These are phyloP conservation scores for Sporisorium graminicola DNA, from an alignment of 1,284 basidiomycete genomes.

Conservation along the genomic window DNA sequence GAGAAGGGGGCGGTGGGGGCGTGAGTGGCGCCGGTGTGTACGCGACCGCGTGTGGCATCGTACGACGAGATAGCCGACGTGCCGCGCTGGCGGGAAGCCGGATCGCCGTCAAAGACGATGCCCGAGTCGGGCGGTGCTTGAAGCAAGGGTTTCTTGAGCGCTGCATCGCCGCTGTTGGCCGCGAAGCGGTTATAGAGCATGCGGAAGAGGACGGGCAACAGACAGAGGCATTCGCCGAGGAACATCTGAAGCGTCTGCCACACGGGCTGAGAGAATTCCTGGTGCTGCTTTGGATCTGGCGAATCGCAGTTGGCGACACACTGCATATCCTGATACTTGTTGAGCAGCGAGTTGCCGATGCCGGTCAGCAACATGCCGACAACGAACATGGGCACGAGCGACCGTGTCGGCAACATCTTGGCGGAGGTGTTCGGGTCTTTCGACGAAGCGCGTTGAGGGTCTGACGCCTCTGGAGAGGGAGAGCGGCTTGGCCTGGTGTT, in stretches of 20 bases:
- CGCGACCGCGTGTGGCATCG: conserved; percentile 41
- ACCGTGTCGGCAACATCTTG: conserved; percentile 40
- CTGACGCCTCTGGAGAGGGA: conserved; percentile 12
- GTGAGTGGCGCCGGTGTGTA: conserved; percentile 47
- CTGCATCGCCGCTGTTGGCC: conserved; percentile 29
- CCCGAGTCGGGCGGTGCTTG: conserved; percentile 44
- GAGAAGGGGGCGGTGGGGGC: conserved; percentile 40
- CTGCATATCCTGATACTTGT: conserved; percentile 71
- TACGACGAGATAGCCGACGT: conserved; percentile 37
- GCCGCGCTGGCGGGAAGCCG: conserved; percentile 22
- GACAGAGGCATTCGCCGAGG: conserved; percentile 70
- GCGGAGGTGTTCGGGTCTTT: neutral
- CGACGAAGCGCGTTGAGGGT: neutral
- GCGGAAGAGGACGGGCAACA: conserved; percentile 53
- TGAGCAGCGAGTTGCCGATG: conserved; percentile 68
- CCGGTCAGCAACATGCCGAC: conserved; percentile 73
- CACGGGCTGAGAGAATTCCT: conserved; percentile 66
- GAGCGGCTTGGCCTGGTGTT: neutral
- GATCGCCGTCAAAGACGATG: conserved; percentile 38
- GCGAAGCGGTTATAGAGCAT: conserved; percentile 27
- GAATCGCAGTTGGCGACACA: conserved; percentile 69
- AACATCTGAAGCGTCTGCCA: conserved; percentile 71
- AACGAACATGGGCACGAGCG: conserved; percentile 70
- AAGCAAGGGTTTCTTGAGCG: conserved; percentile 49
- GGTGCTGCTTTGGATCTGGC: conserved; percentile 43